These are phyloP conservation scores for Phyllosticta ampelicida DNA, from an alignment of 2,329 filamentous ascomycete genomes.

Conservation along the genomic window DNA sequence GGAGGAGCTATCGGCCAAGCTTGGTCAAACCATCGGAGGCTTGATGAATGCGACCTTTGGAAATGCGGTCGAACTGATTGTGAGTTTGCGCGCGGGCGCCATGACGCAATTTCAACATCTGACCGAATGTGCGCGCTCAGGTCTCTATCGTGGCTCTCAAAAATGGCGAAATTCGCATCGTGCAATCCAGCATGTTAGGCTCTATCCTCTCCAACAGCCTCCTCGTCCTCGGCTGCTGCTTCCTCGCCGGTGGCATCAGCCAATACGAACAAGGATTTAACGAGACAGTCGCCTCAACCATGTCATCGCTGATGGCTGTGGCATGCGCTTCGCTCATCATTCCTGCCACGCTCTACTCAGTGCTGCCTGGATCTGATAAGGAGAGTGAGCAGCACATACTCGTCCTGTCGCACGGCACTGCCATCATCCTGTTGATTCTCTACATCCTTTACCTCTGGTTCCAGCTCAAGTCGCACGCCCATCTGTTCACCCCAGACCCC, in stretches of 20 bases:
- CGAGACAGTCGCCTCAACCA: slow-evolving; percentile 66
- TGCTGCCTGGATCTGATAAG: slow-evolving; percentile 29
- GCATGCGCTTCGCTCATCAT: slow-evolving; percentile 44
- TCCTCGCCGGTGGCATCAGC: slow-evolving; percentile 38
- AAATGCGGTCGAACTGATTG: slow-evolving; percentile 71
- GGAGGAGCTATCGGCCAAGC: slow-evolving; percentile 60
- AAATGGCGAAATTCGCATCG: slow-evolving; percentile 81
- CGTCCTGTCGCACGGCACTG: slow-evolving; percentile 41
- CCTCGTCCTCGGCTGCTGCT: slow-evolving; percentile 52
- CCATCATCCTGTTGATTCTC: slow-evolving; percentile 43
- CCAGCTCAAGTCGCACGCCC: slow-evolving; percentile 41
- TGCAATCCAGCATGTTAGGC: slow-evolving; percentile 96
- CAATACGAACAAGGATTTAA: slow-evolving; percentile 49
- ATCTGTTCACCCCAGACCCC: slow-evolving; percentile 35
- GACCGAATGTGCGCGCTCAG: slow-evolving; percentile 33
- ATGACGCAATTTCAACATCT: not conserved
- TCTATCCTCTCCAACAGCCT: slow-evolving; percentile 92
- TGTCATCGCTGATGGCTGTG: slow-evolving; percentile 50
- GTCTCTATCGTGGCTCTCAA: slow-evolving; percentile 85
- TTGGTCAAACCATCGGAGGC: slow-evolving; percentile 65
- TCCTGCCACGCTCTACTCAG: slow-evolving; percentile 42
- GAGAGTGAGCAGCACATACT: slow-evolving; percentile 35
- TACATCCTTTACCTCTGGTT: slow-evolving; percentile 46
- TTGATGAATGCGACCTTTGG: slow-evolving; percentile 68
- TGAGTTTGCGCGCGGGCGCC: slow-evolving; percentile 28